Base-by-base conservation (phyloP, 495 filamentous ascomycete genomes). In the Trichoderma parareesei region DNA sequence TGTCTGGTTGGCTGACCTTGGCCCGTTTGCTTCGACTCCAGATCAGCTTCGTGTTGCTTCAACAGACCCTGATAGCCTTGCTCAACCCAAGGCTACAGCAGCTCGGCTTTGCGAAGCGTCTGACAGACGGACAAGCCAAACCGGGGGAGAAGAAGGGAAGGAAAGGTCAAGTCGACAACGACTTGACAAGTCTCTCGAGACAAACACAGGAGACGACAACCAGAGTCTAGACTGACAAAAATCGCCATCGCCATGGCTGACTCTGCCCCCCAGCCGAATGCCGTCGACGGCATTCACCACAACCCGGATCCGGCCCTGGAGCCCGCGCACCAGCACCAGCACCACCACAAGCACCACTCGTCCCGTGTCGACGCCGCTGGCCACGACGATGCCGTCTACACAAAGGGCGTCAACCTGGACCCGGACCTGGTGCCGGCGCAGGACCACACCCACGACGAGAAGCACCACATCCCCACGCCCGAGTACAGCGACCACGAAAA, bases 321-420 rank as follows among this genome's bases (percentile, higher is more conserved):
- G 38, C 64, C 64, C 5, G 18, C 27, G 3, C 38, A 65, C 55
- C 64, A 64, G 49, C 63, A 64, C 48, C 63, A 61, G 53, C 64
- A 65, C 33, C 37, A 38, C 0, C 64, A 64, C 41, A 60, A 67
- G n/a, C 68, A 67, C 16, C 63, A 63, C 61, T 40, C 37, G 37
- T 44, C n/a, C 14, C 43, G 40, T 18, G 33, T 16, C 4, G 66
- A 69, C 64, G 35, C 43, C n/a, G 60, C 64, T 16, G 67, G 64
- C 64, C 61, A 64, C 37, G 70, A 72, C 55, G 67, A 72, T 65
- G 65, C 49, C 55, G 65, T 65, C 20, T 49, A 61, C 64, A 59
- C 69, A 49, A 67, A 65, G 14, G 64, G 55, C 38, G 48, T 40
- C n/a, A 44, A 27, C n/a, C 13, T 61, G 53, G 46, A 41, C 57